Conservation (phyloP, 257 asterid species). For the Ehretia macrophylla region DNA sequence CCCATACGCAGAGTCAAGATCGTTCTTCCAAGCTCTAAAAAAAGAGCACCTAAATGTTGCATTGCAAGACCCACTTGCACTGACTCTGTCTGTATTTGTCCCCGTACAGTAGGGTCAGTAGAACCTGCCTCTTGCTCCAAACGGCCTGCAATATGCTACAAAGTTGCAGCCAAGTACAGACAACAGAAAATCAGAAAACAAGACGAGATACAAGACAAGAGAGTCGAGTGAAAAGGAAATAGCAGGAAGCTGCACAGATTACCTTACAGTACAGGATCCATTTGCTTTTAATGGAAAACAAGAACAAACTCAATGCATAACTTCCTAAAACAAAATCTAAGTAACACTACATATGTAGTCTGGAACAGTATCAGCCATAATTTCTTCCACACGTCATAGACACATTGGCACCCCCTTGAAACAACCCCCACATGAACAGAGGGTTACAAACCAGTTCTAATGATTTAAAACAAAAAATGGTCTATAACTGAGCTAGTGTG, state of each 20-base stretch:
- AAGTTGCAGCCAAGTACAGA: slow-evolving; percentile 41
- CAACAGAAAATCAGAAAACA: slow-evolving; percentile 26
- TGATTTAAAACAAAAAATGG: no score
- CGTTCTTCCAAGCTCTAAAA: slow-evolving; percentile 93
- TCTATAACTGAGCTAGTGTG: no score
- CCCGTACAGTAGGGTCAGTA: slow-evolving; percentile 61
- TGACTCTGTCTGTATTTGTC: slow-evolving; percentile 66
- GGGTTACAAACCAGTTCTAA: no score
- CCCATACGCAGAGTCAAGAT: slow-evolving; percentile 82
- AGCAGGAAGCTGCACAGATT: not conserved
- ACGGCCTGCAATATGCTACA: slow-evolving; percentile 73
- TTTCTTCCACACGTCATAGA: no score
- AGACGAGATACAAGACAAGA: not conserved
- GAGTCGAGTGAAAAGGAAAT: slow-evolving; percentile 1
- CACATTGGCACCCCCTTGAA: no score
- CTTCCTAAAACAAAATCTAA: no score
- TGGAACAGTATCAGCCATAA: no score
- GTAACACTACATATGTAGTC: no score
- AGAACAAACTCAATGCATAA: no score
- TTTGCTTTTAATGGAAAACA: no score
- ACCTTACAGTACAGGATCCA: no score
- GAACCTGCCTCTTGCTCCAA: slow-evolving; percentile 67
- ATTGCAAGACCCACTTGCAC: slow-evolving; percentile 66
- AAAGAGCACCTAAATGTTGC: slow-evolving; percentile 91
- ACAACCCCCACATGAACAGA: no score